Evolutionary conservation across 2,329 filamentous ascomycete species (phyloP), one percentile per base, ranked within the genome.

Genomic region (Cytospora leucostoma): DNA sequence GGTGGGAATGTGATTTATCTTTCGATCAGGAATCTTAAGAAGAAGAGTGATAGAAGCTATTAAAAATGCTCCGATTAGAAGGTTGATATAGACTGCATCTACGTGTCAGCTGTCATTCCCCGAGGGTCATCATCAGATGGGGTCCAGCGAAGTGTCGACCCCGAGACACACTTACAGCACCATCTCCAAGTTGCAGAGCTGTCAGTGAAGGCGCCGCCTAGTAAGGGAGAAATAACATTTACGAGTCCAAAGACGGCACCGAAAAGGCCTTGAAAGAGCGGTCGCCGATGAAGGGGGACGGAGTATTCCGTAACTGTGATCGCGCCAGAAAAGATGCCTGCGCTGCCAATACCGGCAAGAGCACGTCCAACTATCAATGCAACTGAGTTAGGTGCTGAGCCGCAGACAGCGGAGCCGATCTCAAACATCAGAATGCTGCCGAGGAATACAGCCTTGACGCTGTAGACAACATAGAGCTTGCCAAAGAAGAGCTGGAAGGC

Each of bases 331-430:
- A 71, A 70, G 59, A 72, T 71, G 62, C 70, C 69, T 12, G 66
- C 66, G 17, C 57, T 52, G 13, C 70, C 69, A n/a, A 70, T 34
- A 49, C 71, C 71, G 54, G 69, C 67, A 10, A 72, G 49, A 17
- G 69, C 69, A 51, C 71, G 67, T 17, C 71, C 71, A 27, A 71
- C 57, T 37, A 72, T 72, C 19, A 72, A 68, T 8, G 69, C 69
- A 6, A 65, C 66, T 13, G 70, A 70, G 34, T 56, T 70, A 12
- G 71, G 69, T 19, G 71, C 71, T 0, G 67, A 63, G 8, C 68
- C 71, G 49, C 70, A 72, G 38, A 72, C 56, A 13, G 70, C 60
- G 21, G 68, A 70, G 3, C 68, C 69, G 19, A 71, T 59, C 56
- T 64, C 64, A 35, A 66, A 58, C 7, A 66, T 11, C 7, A 66